These are phyloP conservation scores for Mentha longifolia DNA, from an alignment of 257 asterid species.

Conservation along the genomic window DNA sequence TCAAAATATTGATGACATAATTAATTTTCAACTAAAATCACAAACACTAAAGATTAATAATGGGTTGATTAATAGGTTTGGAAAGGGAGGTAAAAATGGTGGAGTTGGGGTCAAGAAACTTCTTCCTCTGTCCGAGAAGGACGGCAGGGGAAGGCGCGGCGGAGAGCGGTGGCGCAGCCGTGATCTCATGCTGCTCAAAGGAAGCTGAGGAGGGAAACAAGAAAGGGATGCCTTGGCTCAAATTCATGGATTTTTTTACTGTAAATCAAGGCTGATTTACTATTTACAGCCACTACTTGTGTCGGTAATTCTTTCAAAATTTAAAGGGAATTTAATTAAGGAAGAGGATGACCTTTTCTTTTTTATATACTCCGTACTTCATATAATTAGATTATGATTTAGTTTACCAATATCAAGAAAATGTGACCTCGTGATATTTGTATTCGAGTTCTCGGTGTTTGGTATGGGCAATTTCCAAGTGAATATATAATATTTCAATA, in stretches of 20 bases:
- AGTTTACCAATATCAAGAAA: background rate
- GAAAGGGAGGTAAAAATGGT: conserved; percentile 55
- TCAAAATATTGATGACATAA: background rate
- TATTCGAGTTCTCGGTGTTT: background rate
- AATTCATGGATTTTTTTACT: conserved; percentile 60
- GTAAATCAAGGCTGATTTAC: conserved; percentile 33
- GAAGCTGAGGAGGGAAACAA: conserved; percentile 52
- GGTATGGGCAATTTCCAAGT: background rate
- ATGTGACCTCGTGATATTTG: background rate
- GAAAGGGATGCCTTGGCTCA: conserved; percentile 57
- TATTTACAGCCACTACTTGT: conserved; percentile 6
- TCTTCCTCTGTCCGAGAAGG: conserved; percentile 62
- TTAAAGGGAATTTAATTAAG: too few relatives aligned
- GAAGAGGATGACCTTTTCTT: too few relatives aligned
- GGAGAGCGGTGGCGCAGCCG: conserved; percentile 25
- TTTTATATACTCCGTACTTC: too few relatives aligned
- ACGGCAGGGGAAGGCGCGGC: conserved; percentile 14
- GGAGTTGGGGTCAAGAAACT: conserved; percentile 80
- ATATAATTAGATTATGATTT: background rate
- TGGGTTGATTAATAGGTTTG: conserved; percentile 51
- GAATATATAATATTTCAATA: background rate
- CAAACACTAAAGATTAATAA: background rate
- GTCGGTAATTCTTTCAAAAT: conserved; percentile 17
- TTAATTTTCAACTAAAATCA: background rate
- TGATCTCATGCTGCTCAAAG: conserved; percentile 54